A percentile compares a stretch with the other conserved stretches of the same genome.
Conservation (phyloP, 441 rosid species). For the Erodium chrysanthum region DNA sequence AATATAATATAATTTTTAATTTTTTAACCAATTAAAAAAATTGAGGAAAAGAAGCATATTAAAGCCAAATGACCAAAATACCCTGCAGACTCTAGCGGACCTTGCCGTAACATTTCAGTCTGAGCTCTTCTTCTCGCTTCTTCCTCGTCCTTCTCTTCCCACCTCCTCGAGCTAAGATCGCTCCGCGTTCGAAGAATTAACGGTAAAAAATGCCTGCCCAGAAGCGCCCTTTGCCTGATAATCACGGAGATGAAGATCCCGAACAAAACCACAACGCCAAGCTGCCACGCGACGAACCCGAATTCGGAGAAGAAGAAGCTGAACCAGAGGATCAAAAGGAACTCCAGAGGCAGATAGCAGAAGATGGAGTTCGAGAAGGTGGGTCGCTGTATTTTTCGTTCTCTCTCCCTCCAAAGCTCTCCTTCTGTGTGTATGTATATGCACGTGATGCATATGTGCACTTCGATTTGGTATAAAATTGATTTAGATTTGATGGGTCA, state of each 20-base stretch:
- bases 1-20: no score
- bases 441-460: slow-evolving; percentile 2
- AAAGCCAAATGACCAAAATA: no score
- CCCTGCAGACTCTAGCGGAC: no score
- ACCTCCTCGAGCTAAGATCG: background rate
- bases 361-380: slow-evolving; percentile 18
- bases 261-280: slow-evolving; percentile 23
- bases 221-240: slow-evolving; percentile 44
- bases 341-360: slow-evolving; percentile 7
- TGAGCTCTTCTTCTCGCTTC: slow-evolving; percentile 8
- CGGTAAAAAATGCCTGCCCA: slow-evolving; percentile 53
- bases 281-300: slow-evolving; percentile 25
- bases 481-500: slow-evolving; percentile 18
- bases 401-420: background rate
- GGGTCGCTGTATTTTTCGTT: slow-evolving; percentile 7
- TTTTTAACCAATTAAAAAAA: no score
- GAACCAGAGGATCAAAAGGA: slow-evolving; percentile 17
- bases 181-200: slow-evolving; percentile 1
- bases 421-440: background rate
- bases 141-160: background rate
- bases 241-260: slow-evolving; percentile 28
- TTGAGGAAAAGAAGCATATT: no score
- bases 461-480: slow-evolving; percentile 8
- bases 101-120: slow-evolving; percentile 6
- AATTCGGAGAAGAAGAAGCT: slow-evolving; percentile 14